Base-by-base conservation (phyloP, 306 rosid species). In the Herpetospermum pedunculosum region DNA sequence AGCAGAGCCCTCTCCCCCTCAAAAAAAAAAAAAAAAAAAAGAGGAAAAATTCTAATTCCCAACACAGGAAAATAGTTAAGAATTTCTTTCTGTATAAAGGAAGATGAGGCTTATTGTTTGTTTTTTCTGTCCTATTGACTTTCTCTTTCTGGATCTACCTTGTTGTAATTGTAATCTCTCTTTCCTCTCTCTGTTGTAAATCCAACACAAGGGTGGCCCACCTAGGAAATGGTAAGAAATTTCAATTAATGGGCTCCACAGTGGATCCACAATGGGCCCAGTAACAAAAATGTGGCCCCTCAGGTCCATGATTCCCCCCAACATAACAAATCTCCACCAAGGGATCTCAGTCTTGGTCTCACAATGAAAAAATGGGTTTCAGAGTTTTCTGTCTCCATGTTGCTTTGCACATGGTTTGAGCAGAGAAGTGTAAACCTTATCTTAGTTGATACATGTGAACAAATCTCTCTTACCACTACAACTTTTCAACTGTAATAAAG, bases 71-170 rank as follows among this genome's bases (percentile, higher is more conserved):
- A 41, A 65, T 4, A 38, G 34, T 14, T 23, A 34, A 1, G 73
- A 47, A 68, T 68, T 68, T 71, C 34, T 63, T 73, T 78, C 77
- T 78, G 73, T 67, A 65, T 73, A 76, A 83, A 58, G 96, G 92
- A 88, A 78, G 96, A 92, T 77, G 96, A 84, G 94, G 97, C 91
- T 81, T 79, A 50, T 76, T 74, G 65, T 77, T 72, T 46, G 53
- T 48, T 46, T 46, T 77, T 76, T 14, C 64, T 73, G 11, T 79
- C 82, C 82, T 54, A 63, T 76, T 81, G 72, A 77, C 79, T 70
- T 79, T 82, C 63, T 52, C 79, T 62, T 80, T 82, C 23, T 35
- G 62, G 48, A 72, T 53, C 76, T 53, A 72, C 76, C 75, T 72
- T 29, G 41, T 29, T 52, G 44, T 30, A 71, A 71, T 23, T 74